Conservation (phyloP, 2,329 filamentous ascomycete genomes). For the Diaporthe eres region DNA sequence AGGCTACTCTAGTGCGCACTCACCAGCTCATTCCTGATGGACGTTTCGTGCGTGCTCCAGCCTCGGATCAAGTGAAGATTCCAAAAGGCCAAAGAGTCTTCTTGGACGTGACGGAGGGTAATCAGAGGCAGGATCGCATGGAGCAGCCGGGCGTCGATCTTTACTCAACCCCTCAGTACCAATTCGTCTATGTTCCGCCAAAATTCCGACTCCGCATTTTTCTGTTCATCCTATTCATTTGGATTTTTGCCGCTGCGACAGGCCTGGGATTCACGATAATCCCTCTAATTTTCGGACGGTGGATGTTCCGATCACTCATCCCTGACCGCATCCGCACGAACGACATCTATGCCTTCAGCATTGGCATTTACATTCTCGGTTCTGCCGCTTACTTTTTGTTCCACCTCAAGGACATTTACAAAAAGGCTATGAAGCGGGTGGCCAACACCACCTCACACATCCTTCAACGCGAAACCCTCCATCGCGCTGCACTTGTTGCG, state of each 20-base stretch:
- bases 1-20: conserved; percentile 61
- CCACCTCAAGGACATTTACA: conserved; percentile 60
- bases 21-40: conserved; percentile 77
- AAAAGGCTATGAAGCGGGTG: conserved; percentile 51
- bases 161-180: conserved; percentile 73
- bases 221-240: conserved; percentile 89
- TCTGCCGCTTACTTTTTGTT: conserved; percentile 73
- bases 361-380: conserved; percentile 87
- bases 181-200: conserved; percentile 86
- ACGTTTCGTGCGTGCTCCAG: conserved; percentile 90
- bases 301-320: conserved; percentile 80
- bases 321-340: conserved; percentile 83
- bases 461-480: conserved; percentile 50
- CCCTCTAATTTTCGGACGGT: conserved; percentile 87
- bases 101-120: conserved; percentile 78
- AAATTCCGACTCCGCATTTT: conserved; percentile 85
- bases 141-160: conserved; percentile 66
- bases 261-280: conserved; percentile 89
- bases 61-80: conserved; percentile 94
- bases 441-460: conserved; percentile 46
- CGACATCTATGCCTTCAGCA: conserved; percentile 96
- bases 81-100: conserved; percentile 88
- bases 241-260: conserved; percentile 91
- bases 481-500: conserved; percentile 48
- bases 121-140: conserved; percentile 75